Percentiles rank a stretch among this genome's conserved stretches.
Evolutionary conservation across 1,284 basidiomycete genomes (phyloP).

Genomic region (Ceratorhiza oryzae-sativae): DNA sequence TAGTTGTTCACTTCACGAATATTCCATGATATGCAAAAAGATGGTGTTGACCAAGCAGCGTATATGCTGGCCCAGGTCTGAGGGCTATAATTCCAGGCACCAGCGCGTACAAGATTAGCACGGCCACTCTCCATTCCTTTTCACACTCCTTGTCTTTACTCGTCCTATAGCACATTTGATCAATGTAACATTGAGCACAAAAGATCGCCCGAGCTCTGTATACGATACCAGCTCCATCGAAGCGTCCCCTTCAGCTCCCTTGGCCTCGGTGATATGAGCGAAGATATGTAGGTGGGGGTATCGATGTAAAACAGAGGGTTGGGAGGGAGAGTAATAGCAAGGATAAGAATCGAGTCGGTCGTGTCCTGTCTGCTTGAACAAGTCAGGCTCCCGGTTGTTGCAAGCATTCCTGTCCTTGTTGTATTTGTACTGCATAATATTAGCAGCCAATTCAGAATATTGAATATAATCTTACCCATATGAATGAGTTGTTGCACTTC

Average conservation of each 20-base stretch:
- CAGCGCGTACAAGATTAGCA: constrained; percentile 16
- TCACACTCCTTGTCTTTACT: background rate
- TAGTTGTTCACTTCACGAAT: too few relatives aligned
- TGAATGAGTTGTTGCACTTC: background rate
- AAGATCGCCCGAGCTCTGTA: background rate
- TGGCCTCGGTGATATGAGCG: background rate
- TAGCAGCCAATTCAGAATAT: background rate
- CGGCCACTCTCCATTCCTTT: background rate
- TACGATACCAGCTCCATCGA: background rate
- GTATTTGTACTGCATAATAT: constrained; percentile 46
- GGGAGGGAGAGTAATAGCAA: background rate
- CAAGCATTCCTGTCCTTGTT: constrained; percentile 47
- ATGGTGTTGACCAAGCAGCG: too few relatives aligned
- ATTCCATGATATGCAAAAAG: too few relatives aligned
- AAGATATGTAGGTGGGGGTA: background rate
- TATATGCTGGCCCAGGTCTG: too few relatives aligned
- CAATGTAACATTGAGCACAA: background rate
- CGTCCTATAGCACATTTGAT: background rate
- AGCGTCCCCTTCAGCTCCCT: background rate
- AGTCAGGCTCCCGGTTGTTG: constrained; percentile 22
- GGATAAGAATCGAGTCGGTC: constrained; percentile 46
- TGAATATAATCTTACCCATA: constrained; percentile 10
- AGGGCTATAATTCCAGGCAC: background rate
- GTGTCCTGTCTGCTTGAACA: constrained; percentile 41
- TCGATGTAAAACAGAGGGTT: background rate